Base-by-base conservation (phyloP, 176 grass and related monocot species). In the Dendrocalamus sinicus region DNA sequence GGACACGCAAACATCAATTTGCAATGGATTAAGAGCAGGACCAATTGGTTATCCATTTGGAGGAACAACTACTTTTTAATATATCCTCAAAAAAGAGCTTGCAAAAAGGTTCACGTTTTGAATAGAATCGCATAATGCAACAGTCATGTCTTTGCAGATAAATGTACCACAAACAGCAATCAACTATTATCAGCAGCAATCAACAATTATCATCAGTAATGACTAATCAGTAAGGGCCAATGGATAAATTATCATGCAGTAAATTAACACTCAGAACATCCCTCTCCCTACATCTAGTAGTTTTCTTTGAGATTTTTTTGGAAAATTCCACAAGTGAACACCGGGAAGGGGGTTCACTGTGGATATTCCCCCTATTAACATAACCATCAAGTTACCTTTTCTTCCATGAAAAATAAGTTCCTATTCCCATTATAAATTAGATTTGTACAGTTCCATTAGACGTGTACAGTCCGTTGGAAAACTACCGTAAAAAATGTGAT, bases 51-150 rank as follows among this genome's bases (percentile, higher is more conserved):
- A 76, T 26, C 24, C 61, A 77, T 70, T 23, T 41, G 9, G 22
- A 81, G 59, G 9, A 69, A 39, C 7, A 9, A 28, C 2, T 41
- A 30, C 8, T 72, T 50, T 64, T 65, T 20, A 5, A 17, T 64
- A 74, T 75, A 19, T 35, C 76, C 15, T 85, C 72, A 11, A 28
- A 46, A 46, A 57, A 70, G 7, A 17, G 43, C 26, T 57, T 84
- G 16, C 41, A 30, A 59, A 46, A 70, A 14, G n/a, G 5, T 51
- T 60, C 67, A 50, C 59, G 63, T 67, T 22, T 17, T 51, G 13
- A 43, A 45, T 28, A 46, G 23, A 26, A 72, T 45, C 24, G 32
- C 28, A 3, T 37, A 59, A 70, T 78, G 39, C 26, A 77, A 8
- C 10, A 6, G 11, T 52, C 32, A 48, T 28, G 20, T 13, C 43